Percentiles rank a stretch among this genome's conserved stretches.
These are phyloP conservation scores for Ascochyta pisi DNA, from an alignment of 2,329 filamentous ascomycete genomes.

Conservation along the genomic window DNA sequence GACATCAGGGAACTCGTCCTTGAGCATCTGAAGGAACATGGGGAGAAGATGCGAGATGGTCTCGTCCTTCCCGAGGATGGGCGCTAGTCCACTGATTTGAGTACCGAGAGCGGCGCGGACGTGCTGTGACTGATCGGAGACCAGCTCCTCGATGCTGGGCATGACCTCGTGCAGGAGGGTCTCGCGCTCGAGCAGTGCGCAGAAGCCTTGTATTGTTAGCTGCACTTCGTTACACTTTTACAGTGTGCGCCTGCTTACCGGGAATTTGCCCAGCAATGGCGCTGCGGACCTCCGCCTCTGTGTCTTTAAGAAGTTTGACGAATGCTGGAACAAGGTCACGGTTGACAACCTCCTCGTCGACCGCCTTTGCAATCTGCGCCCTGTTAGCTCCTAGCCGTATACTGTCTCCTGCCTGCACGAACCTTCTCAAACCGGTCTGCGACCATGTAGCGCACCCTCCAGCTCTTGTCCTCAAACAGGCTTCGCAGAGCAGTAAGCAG, in stretches of 20 bases:
- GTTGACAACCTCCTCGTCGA: conserved; percentile 94
- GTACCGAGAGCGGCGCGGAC: conserved; percentile 94
- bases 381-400: conserved; percentile 33
- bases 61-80: conserved; percentile 97
- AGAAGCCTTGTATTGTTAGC: conserved; percentile 73
- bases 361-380: conserved; percentile 89
- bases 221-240: not conserved
- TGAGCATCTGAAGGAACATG: conserved; percentile 99
- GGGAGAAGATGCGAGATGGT: conserved; percentile 96
- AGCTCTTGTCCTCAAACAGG: conserved; percentile 98
- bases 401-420: conserved; percentile 7
- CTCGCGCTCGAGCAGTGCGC: conserved; percentile 82
- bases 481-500: conserved; percentile 87
- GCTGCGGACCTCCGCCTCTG: conserved; percentile 95
- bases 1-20: conserved; percentile 98
- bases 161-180: conserved; percentile 95
- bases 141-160: conserved; percentile 93
- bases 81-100: conserved; percentile 94
- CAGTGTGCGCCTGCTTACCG: conserved; percentile 54
- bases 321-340: conserved; percentile 95
- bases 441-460: conserved; percentile 99
- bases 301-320: conserved; percentile 96
- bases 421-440: conserved; percentile 98
- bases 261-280: conserved; percentile 98
- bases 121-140: conserved; percentile 95